A percentile compares a stretch with the other conserved stretches of the same genome.
Evolutionary conservation across 1,284 basidiomycete genomes (phyloP).

Genomic region (Apiotrichum laibachii): DNA sequence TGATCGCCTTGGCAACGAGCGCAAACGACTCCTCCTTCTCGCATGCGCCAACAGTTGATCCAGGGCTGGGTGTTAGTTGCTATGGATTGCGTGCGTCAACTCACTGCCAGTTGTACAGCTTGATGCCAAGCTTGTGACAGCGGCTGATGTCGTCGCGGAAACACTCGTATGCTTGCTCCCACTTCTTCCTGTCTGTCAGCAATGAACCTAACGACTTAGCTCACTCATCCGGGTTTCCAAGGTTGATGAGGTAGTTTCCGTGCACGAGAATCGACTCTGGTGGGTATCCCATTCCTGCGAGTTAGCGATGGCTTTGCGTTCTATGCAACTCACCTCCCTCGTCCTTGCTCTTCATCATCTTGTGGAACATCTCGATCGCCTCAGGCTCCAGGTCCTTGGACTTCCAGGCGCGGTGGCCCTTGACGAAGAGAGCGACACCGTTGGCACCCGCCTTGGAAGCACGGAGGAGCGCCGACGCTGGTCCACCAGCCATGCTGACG

Average conservation of each 20-base stretch:
- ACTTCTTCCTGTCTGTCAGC: constrained; percentile 59
- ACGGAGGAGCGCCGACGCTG: constrained; percentile 69
- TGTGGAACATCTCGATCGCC: constrained; percentile 60
- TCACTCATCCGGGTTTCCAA: constrained; percentile 74
- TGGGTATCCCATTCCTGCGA: constrained; percentile 58
- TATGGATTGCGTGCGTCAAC: constrained; percentile 38
- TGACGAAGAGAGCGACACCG: constrained; percentile 78
- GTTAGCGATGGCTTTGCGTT: not conserved
- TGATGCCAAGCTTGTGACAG: constrained; percentile 72
- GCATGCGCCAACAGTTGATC: constrained; percentile 69
- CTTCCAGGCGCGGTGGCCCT: constrained; percentile 76
- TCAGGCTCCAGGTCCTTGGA: constrained; percentile 60
- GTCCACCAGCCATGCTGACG: constrained; percentile 73
- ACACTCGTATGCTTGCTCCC: constrained; percentile 72
- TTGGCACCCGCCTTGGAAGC: constrained; percentile 73
- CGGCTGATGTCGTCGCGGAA: constrained; percentile 80
- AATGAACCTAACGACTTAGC: constrained; percentile 29
- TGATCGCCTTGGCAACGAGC: constrained; percentile 70
- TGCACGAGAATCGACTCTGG: constrained; percentile 68
- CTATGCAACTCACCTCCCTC: constrained; percentile 36
- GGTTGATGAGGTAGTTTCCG: constrained; percentile 79
- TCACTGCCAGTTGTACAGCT: constrained; percentile 80
- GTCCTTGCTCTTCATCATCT: constrained; percentile 54
- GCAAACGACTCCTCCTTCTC: constrained; percentile 63
- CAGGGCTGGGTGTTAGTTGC: constrained; percentile 59